Conservation (phyloP, 768 basidiomycete species). For the Daedaleopsis sinensis region DNA sequence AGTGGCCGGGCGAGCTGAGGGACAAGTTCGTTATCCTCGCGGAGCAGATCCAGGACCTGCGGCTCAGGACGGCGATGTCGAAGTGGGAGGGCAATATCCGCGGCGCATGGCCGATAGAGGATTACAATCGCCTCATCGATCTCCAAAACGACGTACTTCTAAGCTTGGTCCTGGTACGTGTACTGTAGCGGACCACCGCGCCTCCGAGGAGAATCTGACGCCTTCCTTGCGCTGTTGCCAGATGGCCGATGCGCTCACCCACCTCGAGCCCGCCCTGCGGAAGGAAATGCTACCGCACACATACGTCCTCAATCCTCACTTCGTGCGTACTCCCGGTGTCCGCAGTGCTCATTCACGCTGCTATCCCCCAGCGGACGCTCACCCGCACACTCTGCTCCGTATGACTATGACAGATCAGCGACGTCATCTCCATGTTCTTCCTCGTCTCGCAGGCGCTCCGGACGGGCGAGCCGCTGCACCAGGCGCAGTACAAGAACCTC, state of each 20-base stretch:
- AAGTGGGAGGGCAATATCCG: constrained; percentile 52
- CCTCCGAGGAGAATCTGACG: neutral
- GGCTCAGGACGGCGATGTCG: constrained; percentile 39
- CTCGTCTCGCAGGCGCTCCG: constrained; percentile 48
- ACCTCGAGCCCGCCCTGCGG: constrained; percentile 47
- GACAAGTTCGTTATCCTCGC: constrained; percentile 34
- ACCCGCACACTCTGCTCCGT: neutral
- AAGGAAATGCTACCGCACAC: constrained; percentile 44
- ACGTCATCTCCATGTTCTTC: constrained; percentile 47
- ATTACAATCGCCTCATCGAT: constrained; percentile 46
- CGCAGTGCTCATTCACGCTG: neutral
- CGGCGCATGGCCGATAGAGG: constrained; percentile 54
- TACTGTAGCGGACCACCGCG: neutral
- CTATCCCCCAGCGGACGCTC: neutral
- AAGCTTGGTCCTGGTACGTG: constrained; percentile 17
- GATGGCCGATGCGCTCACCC: constrained; percentile 44
- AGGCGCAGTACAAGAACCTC: constrained; percentile 44
- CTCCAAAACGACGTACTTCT: constrained; percentile 45
- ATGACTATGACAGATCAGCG: constrained; percentile 35
- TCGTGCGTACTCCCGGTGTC: constrained; percentile 38
- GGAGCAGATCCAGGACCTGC: constrained; percentile 37
- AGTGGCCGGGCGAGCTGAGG: constrained; percentile 34
- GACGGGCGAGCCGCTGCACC: constrained; percentile 47
- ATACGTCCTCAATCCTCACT: constrained; percentile 56
- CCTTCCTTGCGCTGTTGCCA: constrained; percentile 18